A percentile compares a stretch with the other conserved stretches of the same genome.
Conservation (phyloP, 2,329 filamentous ascomycete genomes). For the Trichoderma oligosporum region DNA sequence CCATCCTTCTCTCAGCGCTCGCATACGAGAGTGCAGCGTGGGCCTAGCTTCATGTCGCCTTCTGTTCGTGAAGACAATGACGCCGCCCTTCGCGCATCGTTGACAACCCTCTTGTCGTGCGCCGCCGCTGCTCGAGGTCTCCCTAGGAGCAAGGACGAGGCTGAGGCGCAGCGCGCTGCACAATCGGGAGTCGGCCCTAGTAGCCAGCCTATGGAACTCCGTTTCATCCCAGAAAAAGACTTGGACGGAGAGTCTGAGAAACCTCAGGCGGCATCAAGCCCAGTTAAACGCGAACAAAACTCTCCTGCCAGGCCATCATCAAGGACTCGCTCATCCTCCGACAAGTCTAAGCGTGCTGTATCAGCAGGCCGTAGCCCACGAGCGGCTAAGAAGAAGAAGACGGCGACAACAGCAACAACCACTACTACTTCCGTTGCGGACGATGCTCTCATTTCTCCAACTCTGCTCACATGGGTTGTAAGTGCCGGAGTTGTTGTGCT, state of each 20-base stretch:
- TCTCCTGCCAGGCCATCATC: conserved; percentile 33
- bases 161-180: conserved; percentile 33
- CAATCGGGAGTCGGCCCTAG: conserved; percentile 43
- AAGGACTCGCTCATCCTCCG: conserved; percentile 28
- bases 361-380: conserved; percentile 41
- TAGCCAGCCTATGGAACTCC: conserved; percentile 54
- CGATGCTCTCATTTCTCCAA: conserved; percentile 52
- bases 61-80: conserved; percentile 84
- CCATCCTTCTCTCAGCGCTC: conserved; percentile 48
- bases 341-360: conserved; percentile 50
- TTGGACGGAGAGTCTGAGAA: conserved; percentile 41
- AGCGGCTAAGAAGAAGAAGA: conserved; percentile 58
- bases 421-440: conserved; percentile 32
- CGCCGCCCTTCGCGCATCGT: conserved; percentile 81
- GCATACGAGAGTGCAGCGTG: conserved; percentile 42
- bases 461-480: conserved; percentile 61
- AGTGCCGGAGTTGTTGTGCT: conserved; percentile 65
- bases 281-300: conserved; percentile 27
- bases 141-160: conserved; percentile 58
- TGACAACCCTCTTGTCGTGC: conserved; percentile 95
- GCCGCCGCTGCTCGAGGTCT: conserved; percentile 83
- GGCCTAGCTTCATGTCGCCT: conserved; percentile 65
- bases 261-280: conserved; percentile 19
- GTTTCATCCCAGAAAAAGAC: conserved; percentile 59
- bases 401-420: conserved; percentile 33